These are phyloP conservation scores for Mycothermus thermophilus DNA, from an alignment of 495 filamentous ascomycete species.

Conservation along the genomic window DNA sequence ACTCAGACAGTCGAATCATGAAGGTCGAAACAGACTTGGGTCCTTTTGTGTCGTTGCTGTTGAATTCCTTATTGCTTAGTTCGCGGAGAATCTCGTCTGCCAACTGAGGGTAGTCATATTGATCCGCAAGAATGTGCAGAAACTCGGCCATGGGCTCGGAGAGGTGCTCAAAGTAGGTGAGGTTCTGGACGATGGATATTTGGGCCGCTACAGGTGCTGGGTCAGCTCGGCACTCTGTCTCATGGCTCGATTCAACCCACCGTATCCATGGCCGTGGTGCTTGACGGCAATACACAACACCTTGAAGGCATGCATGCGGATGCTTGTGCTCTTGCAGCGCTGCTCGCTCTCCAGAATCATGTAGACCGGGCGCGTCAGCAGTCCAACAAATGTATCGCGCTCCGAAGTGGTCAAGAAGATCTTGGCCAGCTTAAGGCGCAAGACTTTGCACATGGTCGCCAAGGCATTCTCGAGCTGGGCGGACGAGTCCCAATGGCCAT, in stretches of 20 bases:
- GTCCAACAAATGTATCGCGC: constrained; percentile 79
- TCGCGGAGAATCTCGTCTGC: constrained; percentile 89
- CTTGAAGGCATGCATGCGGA: constrained; percentile 94
- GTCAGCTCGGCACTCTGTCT: constrained; percentile 12
- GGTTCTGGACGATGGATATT: constrained; percentile 91
- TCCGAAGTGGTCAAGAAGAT: constrained; percentile 96
- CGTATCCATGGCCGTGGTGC: constrained; percentile 94
- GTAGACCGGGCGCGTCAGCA: constrained; percentile 91
- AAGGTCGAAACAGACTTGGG: constrained; percentile 98
- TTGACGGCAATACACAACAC: constrained; percentile 94
- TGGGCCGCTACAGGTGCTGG: constrained; percentile 56
- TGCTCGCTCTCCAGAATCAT: constrained; percentile 88
- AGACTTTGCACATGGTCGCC: constrained; percentile 87
- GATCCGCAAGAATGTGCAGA: constrained; percentile 84
- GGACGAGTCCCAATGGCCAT: constrained; percentile 77
- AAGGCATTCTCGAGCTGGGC: constrained; percentile 75
- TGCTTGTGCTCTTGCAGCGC: constrained; percentile 75
- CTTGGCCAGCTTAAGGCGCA: constrained; percentile 80
- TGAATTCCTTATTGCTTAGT: constrained; percentile 94
- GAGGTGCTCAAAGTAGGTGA: constrained; percentile 96
- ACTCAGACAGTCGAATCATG: constrained; percentile 87
- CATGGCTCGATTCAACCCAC: constrained; percentile 36
- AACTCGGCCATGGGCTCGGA: constrained; percentile 99
- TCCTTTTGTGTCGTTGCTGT: constrained; percentile 83
- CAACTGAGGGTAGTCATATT: constrained; percentile 96